Base-by-base conservation (phyloP, 2,329 filamentous ascomycete species). In the Trichoderma harzianum region DNA sequence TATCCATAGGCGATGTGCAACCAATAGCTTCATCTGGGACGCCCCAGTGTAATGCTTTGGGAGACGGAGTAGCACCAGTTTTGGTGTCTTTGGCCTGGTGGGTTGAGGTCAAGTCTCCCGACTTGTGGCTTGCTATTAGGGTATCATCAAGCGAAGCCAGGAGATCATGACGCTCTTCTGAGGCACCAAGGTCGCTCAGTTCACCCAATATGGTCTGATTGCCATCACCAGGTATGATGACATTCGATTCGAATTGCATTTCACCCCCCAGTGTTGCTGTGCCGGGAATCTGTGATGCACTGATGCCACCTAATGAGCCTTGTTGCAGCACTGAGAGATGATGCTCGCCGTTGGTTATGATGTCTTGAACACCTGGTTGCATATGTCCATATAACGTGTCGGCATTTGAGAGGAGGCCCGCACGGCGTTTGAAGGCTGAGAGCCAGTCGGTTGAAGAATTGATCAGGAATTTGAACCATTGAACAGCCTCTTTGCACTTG, bases 391-490 rank as follows among this genome's bases (percentile, higher is more conserved):
- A 12, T 51, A n/a, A 7, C 16, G 24, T 26, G 16, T n/a, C 34
- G 4, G 18, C 4, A 7, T 5, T 18, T 21, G 12, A 55, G 21
- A 30, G 24, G 3, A 68, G 3, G 6, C 65, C 65, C 4, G 67
- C 67, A 7, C 67, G 53, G 21, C 67, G 67, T 51, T 58, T 69
- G 16, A 69, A 69, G 26, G 61, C 39, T 30, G 53, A 43, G 3
- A 68, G 65, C 65, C 65, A 68, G 12, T 58, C 26, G 8, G 53
- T 21, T 6, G 65, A 68, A 43, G 34, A 68, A n/a, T 60, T 68
- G 18, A 68, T 32, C 3, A 68, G 21, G 5, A 68, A 68, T 21
- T 68, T 60, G 65, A 68, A 68, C 65, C 65, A 68, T 43, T 68
- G 65, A 11, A 68, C 53, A 1, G 65, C 65, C 53, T 68, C 65